Evolutionary conservation across 495 filamentous ascomycete genomes (phyloP).

Genomic region (Lasiosphaeria miniovina): DNA sequence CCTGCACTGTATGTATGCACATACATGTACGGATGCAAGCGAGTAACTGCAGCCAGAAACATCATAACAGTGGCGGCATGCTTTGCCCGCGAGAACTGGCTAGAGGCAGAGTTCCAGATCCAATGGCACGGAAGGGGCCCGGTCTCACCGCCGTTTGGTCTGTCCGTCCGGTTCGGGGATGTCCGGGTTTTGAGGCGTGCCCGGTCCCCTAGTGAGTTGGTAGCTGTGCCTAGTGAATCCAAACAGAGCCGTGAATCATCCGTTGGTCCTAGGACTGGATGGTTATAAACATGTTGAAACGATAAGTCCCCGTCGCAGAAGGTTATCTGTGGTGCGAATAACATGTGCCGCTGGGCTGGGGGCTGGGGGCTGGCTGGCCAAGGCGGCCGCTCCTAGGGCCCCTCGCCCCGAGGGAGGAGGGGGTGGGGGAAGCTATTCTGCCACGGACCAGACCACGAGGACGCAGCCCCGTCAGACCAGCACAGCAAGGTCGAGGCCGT

Average conservation of each 20-base stretch:
- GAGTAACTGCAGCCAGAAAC: too few species aligned
- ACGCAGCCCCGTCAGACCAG: neutral
- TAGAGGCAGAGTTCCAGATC: neutral
- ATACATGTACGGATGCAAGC: too few species aligned
- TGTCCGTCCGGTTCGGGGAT: too few species aligned
- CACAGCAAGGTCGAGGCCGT: neutral
- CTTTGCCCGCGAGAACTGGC: neutral
- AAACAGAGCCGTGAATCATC: neutral
- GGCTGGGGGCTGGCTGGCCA: neutral
- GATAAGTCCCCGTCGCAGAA: neutral
- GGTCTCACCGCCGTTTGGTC: slow-evolving; percentile 2
- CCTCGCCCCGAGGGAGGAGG: neutral
- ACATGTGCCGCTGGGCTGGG: neutral
- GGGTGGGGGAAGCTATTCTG: neutral
- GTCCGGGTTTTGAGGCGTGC: too few species aligned
- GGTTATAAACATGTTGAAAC: slow-evolving; percentile 1
- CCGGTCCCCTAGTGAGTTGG: too few species aligned
- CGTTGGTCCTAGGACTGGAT: neutral
- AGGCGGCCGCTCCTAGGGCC: neutral
- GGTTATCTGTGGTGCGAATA: neutral
- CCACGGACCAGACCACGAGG: neutral
- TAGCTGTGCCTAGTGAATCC: too few species aligned
- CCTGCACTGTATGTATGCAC: too few species aligned
- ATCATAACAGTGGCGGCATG: neutral
- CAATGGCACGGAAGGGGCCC: neutral